Evolutionary conservation across 1,284 basidiomycete genomes (phyloP), one percentile per base, ranked within the genome.

Genomic region (Coniferiporia sulphurascens): DNA sequence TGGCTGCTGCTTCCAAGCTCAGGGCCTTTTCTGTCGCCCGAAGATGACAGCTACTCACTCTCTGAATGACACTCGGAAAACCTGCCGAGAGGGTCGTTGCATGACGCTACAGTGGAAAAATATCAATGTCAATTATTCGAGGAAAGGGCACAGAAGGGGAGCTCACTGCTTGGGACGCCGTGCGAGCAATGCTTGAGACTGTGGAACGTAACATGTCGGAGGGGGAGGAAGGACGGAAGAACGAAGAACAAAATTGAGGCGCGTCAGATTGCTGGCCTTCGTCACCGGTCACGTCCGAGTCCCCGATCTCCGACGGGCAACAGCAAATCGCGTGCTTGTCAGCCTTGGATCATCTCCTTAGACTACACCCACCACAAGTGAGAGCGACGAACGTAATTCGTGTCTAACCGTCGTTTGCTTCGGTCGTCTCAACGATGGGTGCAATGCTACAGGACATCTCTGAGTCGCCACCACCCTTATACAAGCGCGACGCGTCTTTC

Each of bases 51-150:
- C 35, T 44, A 19, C 81, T 64, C 69, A 90, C 89, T 69, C 85
- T 81, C 68, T 85, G 81, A 41, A 85, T 78, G 64, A 90, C 83
- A 73, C 81, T 85, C 65, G 91, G 87, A 71, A 89, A 91, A 53
- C 86, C 87, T 59, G 91, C 87, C 56, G 91, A 85, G 66, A 92
- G 82, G 44, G 90, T 91, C 46, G 91, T 92, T 52, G 88, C 91
- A 65, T 81, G 71, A 71, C 88, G 78, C 86, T 89, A 34, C 21
- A 45, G 32, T 19, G 17, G 17, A 8, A 13, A 54, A 48, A 34
- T 32, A 52, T 48, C 34, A n/a, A 43, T 35, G 35, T 13, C 27
- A 27, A 62, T 51, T 48, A 17, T 34, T 51, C 22, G 13, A 13
- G 12, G 56, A 44, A 43, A 44, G 32, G 19, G 45, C 27, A 8